Evolutionary conservation across 2,329 filamentous ascomycete genomes (phyloP).

Genomic region (Fusarium xylarioides): DNA sequence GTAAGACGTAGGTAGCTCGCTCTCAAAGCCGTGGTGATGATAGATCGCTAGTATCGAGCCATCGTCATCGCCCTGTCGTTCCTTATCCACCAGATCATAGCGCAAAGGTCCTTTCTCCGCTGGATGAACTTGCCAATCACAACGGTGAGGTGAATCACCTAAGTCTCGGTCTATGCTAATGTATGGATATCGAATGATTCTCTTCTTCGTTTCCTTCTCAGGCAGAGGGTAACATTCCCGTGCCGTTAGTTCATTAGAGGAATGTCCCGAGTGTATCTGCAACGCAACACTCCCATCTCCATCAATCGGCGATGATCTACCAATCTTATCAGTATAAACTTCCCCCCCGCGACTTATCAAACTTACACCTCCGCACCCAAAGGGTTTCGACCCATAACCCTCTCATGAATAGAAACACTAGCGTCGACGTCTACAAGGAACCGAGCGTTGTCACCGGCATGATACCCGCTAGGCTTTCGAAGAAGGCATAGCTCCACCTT

Average conservation of each 20-base stretch:
- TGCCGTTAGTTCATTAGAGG: neutral
- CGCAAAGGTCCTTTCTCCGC: neutral
- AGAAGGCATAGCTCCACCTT: conserved; percentile 11
- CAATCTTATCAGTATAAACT: neutral
- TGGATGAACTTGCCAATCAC: neutral
- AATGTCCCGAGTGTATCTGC: neutral
- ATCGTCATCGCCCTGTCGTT: fast-evolving
- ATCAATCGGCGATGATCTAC: neutral
- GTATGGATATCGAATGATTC: neutral
- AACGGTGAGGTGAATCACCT: fast-evolving
- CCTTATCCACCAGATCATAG: neutral
- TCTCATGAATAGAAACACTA: neutral
- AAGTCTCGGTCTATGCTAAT: neutral
- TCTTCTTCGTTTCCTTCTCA: neutral
- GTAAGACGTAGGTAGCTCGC: neutral
- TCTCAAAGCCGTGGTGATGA: conserved; percentile 11
- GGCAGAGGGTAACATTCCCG: neutral
- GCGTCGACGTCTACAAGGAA: neutral
- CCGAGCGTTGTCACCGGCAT: neutral
- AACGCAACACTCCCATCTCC: neutral
- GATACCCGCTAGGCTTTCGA: conserved; percentile 8
- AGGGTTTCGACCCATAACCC: neutral
- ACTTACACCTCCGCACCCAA: conserved; percentile 15
- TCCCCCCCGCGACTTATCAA: fast-evolving
- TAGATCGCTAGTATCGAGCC: neutral